Evolutionary conservation across 1,284 basidiomycete genomes (phyloP), one percentile per base, ranked within the genome.

Genomic region (Rhizoctonia solani): DNA sequence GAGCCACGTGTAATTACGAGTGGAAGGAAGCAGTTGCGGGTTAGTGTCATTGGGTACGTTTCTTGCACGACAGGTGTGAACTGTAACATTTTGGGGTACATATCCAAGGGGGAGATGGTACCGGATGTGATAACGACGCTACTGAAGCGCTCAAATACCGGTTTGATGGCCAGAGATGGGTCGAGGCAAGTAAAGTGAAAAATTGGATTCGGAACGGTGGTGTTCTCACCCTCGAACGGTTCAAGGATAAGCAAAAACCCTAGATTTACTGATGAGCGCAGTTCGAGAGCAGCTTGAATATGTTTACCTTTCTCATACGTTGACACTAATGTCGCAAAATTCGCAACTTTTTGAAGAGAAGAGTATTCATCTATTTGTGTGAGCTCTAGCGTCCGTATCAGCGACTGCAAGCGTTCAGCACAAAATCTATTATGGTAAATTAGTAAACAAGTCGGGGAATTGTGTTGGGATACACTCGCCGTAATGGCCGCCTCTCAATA

Each of bases 21-120:
- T n/a, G 97, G 97, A 73, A 99, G 79, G 81, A 99, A 99, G 68
- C 95, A 94, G 74, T 98, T 97, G 68, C 97, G 87, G 2, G 93
- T 92, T 34, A 99, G 84, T 13, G 97, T 98, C 97, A 99, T 99
- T 2, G 96, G 86, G 79, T 99, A 99, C 2, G 92, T 93, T 77
- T 98, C 96, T 79, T 97, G 92, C 9, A 98, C 92, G 23, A 97
- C 94, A 1, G 97, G 95, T 32, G 94, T 94, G 76, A 99, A 99
- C 73, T 96, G 93, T 47, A 99, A 83, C 91, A 99, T 99, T 79
- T 99, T 99, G 23, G 97, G 97, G 77, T 99, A 97, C 97, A 99
- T 99, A 79, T 99, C 97, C 67, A 99, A 80, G 4, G 97, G 97
- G 5, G 95, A 98, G 73, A 99, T 95, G 32, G 97, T 99, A 73